phyloP scores from a whole-genome alignment of 495 filamentous ascomycete genomes.

The Aspergillus ostianus region DNA sequence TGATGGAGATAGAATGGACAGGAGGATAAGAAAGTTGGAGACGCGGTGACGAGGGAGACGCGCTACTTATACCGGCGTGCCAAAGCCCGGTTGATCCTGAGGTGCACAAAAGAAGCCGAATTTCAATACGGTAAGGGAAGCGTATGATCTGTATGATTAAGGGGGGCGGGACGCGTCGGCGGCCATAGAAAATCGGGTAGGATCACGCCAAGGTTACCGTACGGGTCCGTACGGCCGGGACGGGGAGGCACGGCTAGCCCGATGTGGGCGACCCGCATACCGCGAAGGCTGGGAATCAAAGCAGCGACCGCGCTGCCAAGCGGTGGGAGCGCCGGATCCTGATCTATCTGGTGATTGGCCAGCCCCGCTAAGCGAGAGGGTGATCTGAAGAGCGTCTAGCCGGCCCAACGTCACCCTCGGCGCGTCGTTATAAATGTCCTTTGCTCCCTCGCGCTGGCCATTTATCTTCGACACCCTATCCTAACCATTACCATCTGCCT shows the following conservation, averaged over 20 bases:
- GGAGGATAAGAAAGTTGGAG: constrained; percentile 33
- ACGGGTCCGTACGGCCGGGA: constrained; percentile 14
- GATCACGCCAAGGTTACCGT: constrained; percentile 26
- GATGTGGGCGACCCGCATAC: constrained; percentile 26
- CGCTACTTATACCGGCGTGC: constrained; percentile 53
- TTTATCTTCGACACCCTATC: constrained; percentile 28
- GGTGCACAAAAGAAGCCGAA: constrained; percentile 43
- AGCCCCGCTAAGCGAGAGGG: constrained; percentile 48
- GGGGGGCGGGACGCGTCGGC: constrained; percentile 27
- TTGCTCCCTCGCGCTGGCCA: constrained; percentile 33
- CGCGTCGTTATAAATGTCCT: constrained; percentile 49
- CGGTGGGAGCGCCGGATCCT: constrained; percentile 19
- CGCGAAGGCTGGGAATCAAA: constrained; percentile 17
- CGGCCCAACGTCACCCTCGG: constrained; percentile 42
- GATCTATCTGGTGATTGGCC: constrained; percentile 43
- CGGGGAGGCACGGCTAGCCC: constrained; percentile 32
- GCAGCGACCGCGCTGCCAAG: constrained; percentile 13
- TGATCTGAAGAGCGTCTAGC: constrained; percentile 46
- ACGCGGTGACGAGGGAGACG: constrained; percentile 47
- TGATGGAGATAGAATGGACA: constrained; percentile 37
- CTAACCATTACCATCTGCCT: constrained; percentile 19
- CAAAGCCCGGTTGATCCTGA: constrained; percentile 46
- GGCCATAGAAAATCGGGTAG: constrained; percentile 13
- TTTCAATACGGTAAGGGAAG: constrained; percentile 46
- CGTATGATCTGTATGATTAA: constrained; percentile 56